Evolutionary conservation across 192 early-diverging fungal genomes (phyloP).

Genomic region (Podochytrium sp.): DNA sequence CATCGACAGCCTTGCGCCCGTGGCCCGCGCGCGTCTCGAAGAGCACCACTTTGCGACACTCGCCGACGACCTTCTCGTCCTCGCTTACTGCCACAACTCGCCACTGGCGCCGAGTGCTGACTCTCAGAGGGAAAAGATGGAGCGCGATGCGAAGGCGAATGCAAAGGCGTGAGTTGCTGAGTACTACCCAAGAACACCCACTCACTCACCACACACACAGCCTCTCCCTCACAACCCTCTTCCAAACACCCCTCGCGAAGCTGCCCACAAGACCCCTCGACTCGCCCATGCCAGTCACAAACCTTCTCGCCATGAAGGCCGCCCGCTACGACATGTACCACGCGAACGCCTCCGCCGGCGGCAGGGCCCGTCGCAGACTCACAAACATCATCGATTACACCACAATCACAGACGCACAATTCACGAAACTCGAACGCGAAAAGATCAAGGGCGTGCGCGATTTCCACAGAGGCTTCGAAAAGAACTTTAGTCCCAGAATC

Average conservation of each 20-base stretch:
- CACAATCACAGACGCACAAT: slow-evolving; percentile 39
- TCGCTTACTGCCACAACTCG: slow-evolving; percentile 72
- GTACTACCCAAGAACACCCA: no score
- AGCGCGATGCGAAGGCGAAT: slow-evolving; percentile 3
- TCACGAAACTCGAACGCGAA: slow-evolving; percentile 19
- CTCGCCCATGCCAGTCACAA: slow-evolving; percentile 4
- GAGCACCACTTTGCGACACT: slow-evolving; percentile 76
- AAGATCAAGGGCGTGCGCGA: no score
- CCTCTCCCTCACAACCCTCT: slow-evolving; percentile 20
- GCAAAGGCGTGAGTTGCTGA: no score
- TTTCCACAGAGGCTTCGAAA: slow-evolving; percentile 52
- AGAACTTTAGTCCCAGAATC: slow-evolving; percentile 61
- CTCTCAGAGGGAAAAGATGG: slow-evolving; percentile 15
- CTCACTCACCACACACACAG: no score
- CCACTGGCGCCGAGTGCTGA: slow-evolving; percentile 35
- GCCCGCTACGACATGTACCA: no score
- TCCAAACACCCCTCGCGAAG: slow-evolving; percentile 21
- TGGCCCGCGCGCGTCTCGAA: slow-evolving; percentile 57
- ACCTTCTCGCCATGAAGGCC: slow-evolving; percentile 23
- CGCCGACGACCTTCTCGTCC: slow-evolving; percentile 74
- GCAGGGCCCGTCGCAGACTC: slow-evolving; percentile 22
- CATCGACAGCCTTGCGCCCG: slow-evolving; percentile 10
- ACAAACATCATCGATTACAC: slow-evolving; percentile 64
- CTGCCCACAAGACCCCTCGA: slow-evolving; percentile 27
- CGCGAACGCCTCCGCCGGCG: not conserved